Percentiles rank a stretch among this genome's conserved stretches.
Conservation (phyloP, 306 rosid species). For the Vigna hirtella region DNA sequence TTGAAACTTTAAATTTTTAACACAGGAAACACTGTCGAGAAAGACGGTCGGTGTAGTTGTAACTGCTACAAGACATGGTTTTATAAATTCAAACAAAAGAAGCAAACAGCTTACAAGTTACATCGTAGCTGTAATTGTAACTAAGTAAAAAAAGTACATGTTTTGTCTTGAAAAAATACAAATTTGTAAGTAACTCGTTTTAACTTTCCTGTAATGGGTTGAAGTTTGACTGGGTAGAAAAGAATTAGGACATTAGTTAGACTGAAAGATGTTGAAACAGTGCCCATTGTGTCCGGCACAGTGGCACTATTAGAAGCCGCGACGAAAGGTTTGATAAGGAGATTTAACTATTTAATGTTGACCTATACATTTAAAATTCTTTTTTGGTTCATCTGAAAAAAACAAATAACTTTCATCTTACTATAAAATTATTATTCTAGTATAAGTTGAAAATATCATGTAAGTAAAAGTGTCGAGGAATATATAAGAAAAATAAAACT, state of each 20-base stretch:
- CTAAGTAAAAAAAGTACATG: background rate
- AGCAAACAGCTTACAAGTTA: background rate
- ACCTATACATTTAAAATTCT: no score
- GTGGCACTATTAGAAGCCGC: slow-evolving; percentile 35
- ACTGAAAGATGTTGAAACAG: background rate
- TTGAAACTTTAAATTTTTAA: background rate
- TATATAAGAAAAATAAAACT: no score
- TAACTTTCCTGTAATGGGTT: background rate
- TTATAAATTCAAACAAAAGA: no score
- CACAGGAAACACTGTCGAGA: background rate
- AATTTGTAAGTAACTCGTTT: background rate
- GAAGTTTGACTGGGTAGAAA: slow-evolving; percentile 7
- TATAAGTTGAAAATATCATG: no score
- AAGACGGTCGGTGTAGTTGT: background rate
- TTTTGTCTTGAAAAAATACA: no score
- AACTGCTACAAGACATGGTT: background rate
- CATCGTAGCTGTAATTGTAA: background rate
- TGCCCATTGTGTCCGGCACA: background rate
- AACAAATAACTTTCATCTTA: no score
- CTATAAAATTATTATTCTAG: no score
- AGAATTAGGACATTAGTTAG: background rate
- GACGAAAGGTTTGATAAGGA: slow-evolving; percentile 31
- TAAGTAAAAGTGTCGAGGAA: no score
- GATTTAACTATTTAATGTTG: no score
- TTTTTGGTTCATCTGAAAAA: no score